Conservation (phyloP, 129 eudicot species). For the Pseudognaphalium luteoalbum region DNA sequence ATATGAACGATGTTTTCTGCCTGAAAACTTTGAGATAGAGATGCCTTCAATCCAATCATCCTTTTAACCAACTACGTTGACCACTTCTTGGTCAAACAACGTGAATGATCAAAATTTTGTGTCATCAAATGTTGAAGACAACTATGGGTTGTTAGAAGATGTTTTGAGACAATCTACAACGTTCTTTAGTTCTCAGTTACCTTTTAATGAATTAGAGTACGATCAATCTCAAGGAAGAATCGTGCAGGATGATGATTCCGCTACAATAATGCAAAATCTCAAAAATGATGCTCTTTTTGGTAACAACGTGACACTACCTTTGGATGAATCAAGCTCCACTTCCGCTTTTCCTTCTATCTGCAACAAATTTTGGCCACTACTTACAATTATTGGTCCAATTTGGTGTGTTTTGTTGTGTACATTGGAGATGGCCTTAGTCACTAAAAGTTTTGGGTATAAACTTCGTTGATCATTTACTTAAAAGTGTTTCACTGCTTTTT, state of each 20-base stretch:
- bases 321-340: background rate
- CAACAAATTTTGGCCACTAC: too few species aligned
- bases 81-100: too few species aligned
- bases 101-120: conserved; percentile 10
- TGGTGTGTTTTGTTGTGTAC: too few species aligned
- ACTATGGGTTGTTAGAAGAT: conserved; percentile 58
- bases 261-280: background rate
- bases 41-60: conserved; percentile 62
- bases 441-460: too few species aligned
- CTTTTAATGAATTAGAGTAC: background rate
- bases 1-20: conserved; percentile 9
- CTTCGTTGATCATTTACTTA: too few species aligned
- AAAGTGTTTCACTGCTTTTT: too few species aligned
- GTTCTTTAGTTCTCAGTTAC: conserved; percentile 8
- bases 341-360: too few species aligned
- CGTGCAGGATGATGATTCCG: background rate
- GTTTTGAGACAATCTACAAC: conserved; percentile 46
- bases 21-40: conserved; percentile 18
- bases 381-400: too few species aligned
- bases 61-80: conserved; percentile 7
- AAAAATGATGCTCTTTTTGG: background rate
- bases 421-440: too few species aligned
- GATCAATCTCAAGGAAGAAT: conserved; percentile 5
- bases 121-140: conserved; percentile 25
- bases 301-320: background rate